Evolutionary conservation across 345 rosid species (phyloP), one percentile per base, ranked within the genome.

Genomic region (Syzygium grande): DNA sequence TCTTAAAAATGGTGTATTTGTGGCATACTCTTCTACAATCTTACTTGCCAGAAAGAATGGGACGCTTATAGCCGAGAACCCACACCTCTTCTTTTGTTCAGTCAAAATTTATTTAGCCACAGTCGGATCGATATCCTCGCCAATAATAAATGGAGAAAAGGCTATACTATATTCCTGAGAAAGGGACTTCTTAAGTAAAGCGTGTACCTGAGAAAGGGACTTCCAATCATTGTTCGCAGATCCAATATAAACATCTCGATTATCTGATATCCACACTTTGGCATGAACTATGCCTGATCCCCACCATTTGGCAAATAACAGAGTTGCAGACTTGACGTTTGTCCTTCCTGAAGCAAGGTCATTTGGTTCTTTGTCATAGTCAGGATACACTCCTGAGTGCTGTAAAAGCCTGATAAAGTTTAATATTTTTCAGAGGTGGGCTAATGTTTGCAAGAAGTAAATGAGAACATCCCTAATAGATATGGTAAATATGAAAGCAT

Each of bases 171-270:
- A 30, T 65, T 16, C 11, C 43, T 16, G 22, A 65, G 78, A 0
- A 65, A 65, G 11, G 59, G 59, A 55, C 59, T 21, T 55, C 59
- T 55, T 21, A 55, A 55, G 23, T 13, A 43, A 15, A 43, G 46
- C 14, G 5, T 43, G 73, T 89, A 95, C 99, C 98, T 95, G 99
- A 88, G 97, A 95, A 84, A 96, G 95, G 89, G 98, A 95, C 89
- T 96, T 97, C 99, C 98, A 94, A 84, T 96, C 99, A 90, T 95
- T 94, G 89, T 97, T 96, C 11, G 99, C 99, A 83, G 97, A 96
- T 53, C 98, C 96, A 85, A 97, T 97, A 87, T 97, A 97, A 25
- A 94, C 95, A 86, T 97, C 94, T 15, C 91, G 89, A 52, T 58
- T 56, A 93, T 97, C 95, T 2, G 98, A 94, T 86, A 96, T 95